A percentile compares a stretch with the other conserved stretches of the same genome.
These are phyloP conservation scores for Trypanosoma rangeli DNA, from an alignment of 208 protist species.

Conservation along the genomic window DNA sequence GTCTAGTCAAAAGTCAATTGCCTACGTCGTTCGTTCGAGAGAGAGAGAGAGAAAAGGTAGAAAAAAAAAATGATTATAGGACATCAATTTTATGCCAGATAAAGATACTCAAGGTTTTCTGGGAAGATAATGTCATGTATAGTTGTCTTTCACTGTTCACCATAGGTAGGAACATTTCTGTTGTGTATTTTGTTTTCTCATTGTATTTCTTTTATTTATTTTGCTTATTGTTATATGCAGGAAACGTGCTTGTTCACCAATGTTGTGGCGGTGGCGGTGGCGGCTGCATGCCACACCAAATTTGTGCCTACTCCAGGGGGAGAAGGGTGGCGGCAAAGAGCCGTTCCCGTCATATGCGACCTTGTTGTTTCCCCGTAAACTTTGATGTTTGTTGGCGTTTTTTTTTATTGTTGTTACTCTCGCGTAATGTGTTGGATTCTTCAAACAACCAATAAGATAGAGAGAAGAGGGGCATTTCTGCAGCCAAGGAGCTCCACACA, in stretches of 20 bases:
- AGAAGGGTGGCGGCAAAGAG: too few relatives aligned
- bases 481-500: not conserved
- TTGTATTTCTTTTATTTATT: conserved; percentile 5
- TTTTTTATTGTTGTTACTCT: conserved; percentile 12
- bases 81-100: too few relatives aligned
- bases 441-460: not conserved
- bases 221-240: too few relatives aligned
- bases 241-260: too few relatives aligned
- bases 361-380: not conserved
- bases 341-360: too few relatives aligned
- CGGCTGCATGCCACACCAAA: too few relatives aligned
- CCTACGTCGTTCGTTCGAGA: not conserved
- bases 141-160: not conserved
- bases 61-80: conserved; percentile 7
- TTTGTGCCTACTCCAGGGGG: too few relatives aligned
- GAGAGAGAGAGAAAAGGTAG: not conserved
- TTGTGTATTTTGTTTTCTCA: not conserved
- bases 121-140: not conserved
- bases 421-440: not conserved
- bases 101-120: not conserved
- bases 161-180: not conserved
- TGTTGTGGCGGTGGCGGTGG: too few relatives aligned
- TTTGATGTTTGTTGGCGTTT: not conserved
- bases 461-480: not conserved
- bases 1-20: conserved; percentile 24